Evolutionary conservation across 345 rosid genomes (phyloP), one percentile per base, ranked within the genome.

Genomic region (Balakata baccata): DNA sequence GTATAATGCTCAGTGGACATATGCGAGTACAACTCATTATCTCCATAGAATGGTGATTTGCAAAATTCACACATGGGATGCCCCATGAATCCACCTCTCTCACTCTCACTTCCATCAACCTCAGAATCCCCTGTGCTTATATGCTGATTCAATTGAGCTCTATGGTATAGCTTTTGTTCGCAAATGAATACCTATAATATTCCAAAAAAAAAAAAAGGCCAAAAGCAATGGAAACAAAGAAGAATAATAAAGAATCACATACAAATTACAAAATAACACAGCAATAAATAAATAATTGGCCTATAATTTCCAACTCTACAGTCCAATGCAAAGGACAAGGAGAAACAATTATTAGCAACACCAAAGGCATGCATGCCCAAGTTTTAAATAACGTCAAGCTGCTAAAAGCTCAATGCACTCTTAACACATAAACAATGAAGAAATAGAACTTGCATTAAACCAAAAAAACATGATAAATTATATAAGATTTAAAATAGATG

Each of bases 51-150:
- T 0, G 97, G 92, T 46, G 85, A 83, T 77, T 78, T 86, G 80
- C 99, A 96, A 77, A 96, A 93, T 76, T 93, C 96, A 83, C 98
- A 96, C 78, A 82, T 77, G 20, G 99, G 98, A 86, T 96, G 99
- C 13, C 99, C 99, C 77, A 76, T 73, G 60, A 96, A 93, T 63
- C 99, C 99, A 73, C 98, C 98, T 76, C 98, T 88, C 79, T 96
- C 99, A 81, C 95, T 89, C 78, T 91, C 99, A 81, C 76, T 87
- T 58, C 99, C 99, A 80, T 96, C 99, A 75, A 93, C 99, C 81
- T 86, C 95, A 39, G 98, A 87, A 74, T 93, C 94, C 78, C 98
- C 99, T 14, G 97, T 88, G 62, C 50, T 83, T 78, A 88, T 93
- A 74, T 96, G 99, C 76, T 86, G 96, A 69, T 89, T 90, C 83